Base-by-base conservation (phyloP, 2,329 filamentous ascomycete genomes). In the Sclerotiophoma versabilis region DNA sequence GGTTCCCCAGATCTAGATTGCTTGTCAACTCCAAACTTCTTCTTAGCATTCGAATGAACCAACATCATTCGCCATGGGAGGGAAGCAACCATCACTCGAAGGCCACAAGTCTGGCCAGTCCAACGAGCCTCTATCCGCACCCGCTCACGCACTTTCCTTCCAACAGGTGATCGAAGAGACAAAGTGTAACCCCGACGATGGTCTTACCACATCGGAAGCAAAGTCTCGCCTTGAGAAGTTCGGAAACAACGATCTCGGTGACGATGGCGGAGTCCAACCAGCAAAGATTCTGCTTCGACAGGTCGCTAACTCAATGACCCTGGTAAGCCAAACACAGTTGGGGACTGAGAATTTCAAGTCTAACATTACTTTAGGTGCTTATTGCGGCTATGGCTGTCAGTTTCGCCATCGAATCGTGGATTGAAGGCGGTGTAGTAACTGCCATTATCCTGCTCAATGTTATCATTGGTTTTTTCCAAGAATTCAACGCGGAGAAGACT, bases 251-350 rank as follows among this genome's bases (percentile, higher is more conserved):
- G 87, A 91, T 70, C 80, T 93, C 27, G 85, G 92, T 37, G 84
- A 91, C 12, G 87, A 84, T 42, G 87, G 83, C 36, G 84, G 84
- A 34, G 86, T 93, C 43, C 84, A 70, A 82, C 88, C 90, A 80
- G 89, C 82, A 65, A 93, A 88, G 68, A 90, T 92, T 44, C 77
- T 93, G 43, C 78, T 89, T 52, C 87, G 88, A 66, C 89, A 92
- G 71, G 75, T 91, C 17, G 84, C 87, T 71, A 92, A 92, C 79
- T 89, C 89, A 52, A 92, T 92, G 89, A 89, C 89, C 63, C 73
- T 90, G 72, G 87, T 87, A 71, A 67, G 60, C 60, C 6, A 5
- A n/a, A 26, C 7, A 7, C 3, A 4, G 17, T 42, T 12, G 9
- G 14, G 22, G 4, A 30, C 17, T 3, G 11, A 6, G 4, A 19